These are phyloP conservation scores for Periconia macrospinosa DNA, from an alignment of 2,329 filamentous ascomycete genomes.

Conservation along the genomic window DNA sequence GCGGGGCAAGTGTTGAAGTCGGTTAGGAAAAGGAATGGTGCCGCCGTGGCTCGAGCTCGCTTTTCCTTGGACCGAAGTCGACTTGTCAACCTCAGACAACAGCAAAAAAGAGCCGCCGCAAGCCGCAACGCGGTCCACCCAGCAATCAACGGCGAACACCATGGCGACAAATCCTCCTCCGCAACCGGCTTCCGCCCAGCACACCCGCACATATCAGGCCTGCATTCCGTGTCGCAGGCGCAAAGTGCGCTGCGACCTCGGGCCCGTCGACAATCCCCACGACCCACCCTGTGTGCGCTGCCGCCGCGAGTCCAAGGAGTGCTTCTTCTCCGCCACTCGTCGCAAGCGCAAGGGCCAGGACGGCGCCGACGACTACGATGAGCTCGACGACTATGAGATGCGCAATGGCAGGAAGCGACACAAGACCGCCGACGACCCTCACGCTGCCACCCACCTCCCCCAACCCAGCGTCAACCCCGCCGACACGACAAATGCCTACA, in stretches of 20 bases:
- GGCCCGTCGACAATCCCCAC: conserved; percentile 84
- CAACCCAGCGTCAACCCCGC: background rate
- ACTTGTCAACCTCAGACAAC: conserved; percentile 4
- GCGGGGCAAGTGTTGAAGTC: too few species aligned
- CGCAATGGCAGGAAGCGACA: conserved; percentile 74
- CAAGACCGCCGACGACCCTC: conserved; percentile 51
- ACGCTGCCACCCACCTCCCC: conserved; percentile 28
- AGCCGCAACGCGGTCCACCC: conserved; percentile 15
- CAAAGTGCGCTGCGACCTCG: conserved; percentile 62
- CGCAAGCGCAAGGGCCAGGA: conserved; percentile 80
- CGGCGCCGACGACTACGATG: conserved; percentile 47
- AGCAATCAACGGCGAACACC: conserved; percentile 25
- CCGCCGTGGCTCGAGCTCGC: background rate
- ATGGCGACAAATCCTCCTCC: conserved; percentile 27
- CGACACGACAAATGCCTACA: conserved; percentile 23
- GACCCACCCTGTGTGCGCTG: conserved; percentile 94
- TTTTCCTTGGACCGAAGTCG: conserved; percentile 1
- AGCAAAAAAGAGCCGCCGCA: conserved; percentile 19
- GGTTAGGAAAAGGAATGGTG: too few species aligned
- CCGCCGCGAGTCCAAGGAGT: conserved; percentile 92
- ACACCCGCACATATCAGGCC: conserved; percentile 47
- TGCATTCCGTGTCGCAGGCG: conserved; percentile 59
- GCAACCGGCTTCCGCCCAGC: conserved; percentile 16
- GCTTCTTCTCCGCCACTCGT: conserved; percentile 92
- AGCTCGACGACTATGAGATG: conserved; percentile 64